phyloP scores from a whole-genome alignment of 2,329 filamentous ascomycete genomes.

The Huntiella omanensis region DNA sequence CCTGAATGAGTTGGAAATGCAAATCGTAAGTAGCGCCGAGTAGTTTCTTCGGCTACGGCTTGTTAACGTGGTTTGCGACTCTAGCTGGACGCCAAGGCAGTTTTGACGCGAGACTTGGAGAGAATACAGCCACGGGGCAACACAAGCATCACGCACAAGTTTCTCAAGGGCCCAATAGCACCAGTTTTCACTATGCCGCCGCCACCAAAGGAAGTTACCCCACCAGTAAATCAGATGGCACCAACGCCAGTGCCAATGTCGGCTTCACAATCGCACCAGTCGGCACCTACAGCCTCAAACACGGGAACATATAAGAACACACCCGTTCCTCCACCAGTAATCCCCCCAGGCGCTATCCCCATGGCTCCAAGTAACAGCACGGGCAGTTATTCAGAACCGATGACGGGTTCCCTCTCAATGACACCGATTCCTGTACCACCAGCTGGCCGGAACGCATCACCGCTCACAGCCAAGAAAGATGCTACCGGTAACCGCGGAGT shows the following conservation, averaged over 20 bases:
- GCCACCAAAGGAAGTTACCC: not conserved
- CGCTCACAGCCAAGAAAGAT: constrained; percentile 9
- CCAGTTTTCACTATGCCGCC: constrained; percentile 1
- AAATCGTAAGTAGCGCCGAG: constrained; percentile 28
- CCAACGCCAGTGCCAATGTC: not conserved
- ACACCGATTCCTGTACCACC: constrained; percentile 1
- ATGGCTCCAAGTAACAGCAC: not conserved
- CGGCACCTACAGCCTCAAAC: not conserved
- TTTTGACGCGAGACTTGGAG: constrained; percentile 9
- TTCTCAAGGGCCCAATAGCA: constrained; percentile 8
- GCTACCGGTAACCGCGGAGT: constrained; percentile 1
- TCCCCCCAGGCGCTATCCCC: constrained; percentile 4
- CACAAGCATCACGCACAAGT: constrained; percentile 3
- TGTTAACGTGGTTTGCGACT: not conserved
- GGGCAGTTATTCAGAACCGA: not conserved
- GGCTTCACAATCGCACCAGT: not conserved
- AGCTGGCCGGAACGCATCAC: constrained; percentile 1
- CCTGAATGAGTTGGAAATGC: constrained; percentile 36
- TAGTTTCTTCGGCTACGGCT: not conserved
- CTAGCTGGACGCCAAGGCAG: constrained; percentile 31
- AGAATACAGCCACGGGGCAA: constrained; percentile 15
- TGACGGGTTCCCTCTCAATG: not conserved
- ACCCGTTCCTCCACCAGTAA: constrained; percentile 8
- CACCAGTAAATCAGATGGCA: no score
- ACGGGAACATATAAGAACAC: constrained; percentile 5